Evolutionary conservation across 768 basidiomycete genomes (phyloP).

Genomic region (Cystofilobasidium capitatum): DNA sequence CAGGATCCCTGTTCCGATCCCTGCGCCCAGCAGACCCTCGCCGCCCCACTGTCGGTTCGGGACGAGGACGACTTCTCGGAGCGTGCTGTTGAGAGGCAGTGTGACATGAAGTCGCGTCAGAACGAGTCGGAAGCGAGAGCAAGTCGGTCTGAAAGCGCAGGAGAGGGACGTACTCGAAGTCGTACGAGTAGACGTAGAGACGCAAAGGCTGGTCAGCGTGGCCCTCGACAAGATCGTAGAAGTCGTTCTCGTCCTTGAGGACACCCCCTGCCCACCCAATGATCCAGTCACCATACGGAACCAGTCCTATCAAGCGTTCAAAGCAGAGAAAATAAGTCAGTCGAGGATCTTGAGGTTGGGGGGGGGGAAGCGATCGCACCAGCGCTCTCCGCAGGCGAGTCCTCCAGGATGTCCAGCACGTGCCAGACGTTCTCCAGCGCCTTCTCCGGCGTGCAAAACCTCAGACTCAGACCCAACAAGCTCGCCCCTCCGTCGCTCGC

Average conservation of each 20-base stretch:
- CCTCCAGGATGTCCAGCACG: slow-evolving; percentile 91
- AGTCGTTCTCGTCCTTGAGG: slow-evolving; percentile 81
- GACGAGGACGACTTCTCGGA: slow-evolving; percentile 85
- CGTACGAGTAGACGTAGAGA: slow-evolving; percentile 92
- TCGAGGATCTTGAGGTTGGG: neutral
- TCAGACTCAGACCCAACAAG: slow-evolving; percentile 84
- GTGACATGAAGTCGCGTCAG: slow-evolving; percentile 12
- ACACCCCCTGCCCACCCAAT: slow-evolving; percentile 93
- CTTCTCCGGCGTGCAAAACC: slow-evolving; percentile 79
- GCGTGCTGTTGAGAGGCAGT: slow-evolving; percentile 49
- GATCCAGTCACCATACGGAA: slow-evolving; percentile 73
- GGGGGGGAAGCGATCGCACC: slow-evolving; percentile 28
- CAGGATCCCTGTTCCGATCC: slow-evolving; percentile 89
- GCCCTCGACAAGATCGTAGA: slow-evolving; percentile 92
- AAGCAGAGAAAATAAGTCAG: neutral
- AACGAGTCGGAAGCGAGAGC: slow-evolving; percentile 17
- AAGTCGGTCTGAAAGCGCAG: slow-evolving; percentile 19
- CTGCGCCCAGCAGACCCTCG: slow-evolving; percentile 86
- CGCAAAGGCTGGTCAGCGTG: slow-evolving; percentile 88
- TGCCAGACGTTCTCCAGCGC: slow-evolving; percentile 96
- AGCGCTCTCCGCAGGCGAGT: slow-evolving; percentile 89
- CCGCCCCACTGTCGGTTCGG: slow-evolving; percentile 98
- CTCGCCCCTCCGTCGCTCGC: slow-evolving; percentile 51
- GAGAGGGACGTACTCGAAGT: slow-evolving; percentile 66
- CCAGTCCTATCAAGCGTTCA: slow-evolving; percentile 51